Base-by-base conservation (phyloP, 2,329 filamentous ascomycete genomes). In the Cadophora malorum region DNA sequence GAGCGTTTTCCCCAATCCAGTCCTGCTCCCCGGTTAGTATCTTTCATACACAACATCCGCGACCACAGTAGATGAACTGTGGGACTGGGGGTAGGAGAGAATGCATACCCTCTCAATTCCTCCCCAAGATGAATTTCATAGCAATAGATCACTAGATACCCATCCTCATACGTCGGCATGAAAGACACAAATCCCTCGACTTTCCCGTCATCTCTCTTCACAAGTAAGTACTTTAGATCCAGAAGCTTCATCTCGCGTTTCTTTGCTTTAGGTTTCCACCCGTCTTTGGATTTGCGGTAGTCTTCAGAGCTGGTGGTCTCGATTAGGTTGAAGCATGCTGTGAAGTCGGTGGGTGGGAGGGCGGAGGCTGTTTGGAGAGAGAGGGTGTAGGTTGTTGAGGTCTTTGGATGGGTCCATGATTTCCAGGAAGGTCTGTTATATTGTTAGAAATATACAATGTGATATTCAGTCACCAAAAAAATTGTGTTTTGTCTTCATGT, bases 101-200 rank as follows among this genome's bases (percentile, higher is more conserved):
- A 45, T 5, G 50, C 80, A 70, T 77, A 87, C 80, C 89, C 84
- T 72, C 86, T 85, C 4, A 91, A 76, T 1, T 81, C 79, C 0
- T 83, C 79, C 47, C 81, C 79, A 3, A 94, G 83, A 75, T 95
- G 91, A 45, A 95, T 87, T 79, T 95, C 91, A 77, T 94, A 95
- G 77, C 91, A 90, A 78, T 94, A 95, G 23, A 93, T 76, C 1
- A 94, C 91, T 0, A 88, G 82, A 67, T 87, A 80, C 1, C 84
- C 83, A 69, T 89, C 87, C 75, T 93, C 90, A 73, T 86, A 86
- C 1, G 88, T 90, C n/a, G 90, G 85, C 89, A 91, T 90, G 74
- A 92, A 81, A n/a, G 88, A 91, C 0, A 85, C 82, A 74, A 92
- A 91, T 4, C 83, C 88, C 21, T 79, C 76, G 9, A 90, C 70